Evolutionary conservation across 1,139 yeast genomes (phyloP).

Genomic region (Blastobotrys buckinghamii): DNA sequence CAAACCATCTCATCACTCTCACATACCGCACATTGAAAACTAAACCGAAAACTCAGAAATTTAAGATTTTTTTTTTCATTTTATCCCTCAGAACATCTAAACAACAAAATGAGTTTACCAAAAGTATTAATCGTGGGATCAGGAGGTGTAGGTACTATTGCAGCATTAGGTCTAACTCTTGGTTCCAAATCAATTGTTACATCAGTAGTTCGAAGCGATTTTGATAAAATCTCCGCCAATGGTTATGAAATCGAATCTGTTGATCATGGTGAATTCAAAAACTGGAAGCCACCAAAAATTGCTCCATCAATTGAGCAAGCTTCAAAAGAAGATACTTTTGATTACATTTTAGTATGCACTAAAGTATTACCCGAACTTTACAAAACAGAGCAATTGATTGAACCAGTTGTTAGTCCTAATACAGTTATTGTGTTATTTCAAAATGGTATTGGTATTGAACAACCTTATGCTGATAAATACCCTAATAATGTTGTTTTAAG

Average conservation of each 20-base stretch:
- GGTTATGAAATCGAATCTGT: slow-evolving; percentile 60
- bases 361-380: slow-evolving; percentile 69
- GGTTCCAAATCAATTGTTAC: slow-evolving; percentile 50
- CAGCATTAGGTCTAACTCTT: slow-evolving; percentile 52
- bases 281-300: slow-evolving; percentile 46
- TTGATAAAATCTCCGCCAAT: slow-evolving; percentile 42
- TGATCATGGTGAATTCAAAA: slow-evolving; percentile 50
- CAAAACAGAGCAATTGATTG: slow-evolving; percentile 52
- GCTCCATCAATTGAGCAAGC: slow-evolving; percentile 37
- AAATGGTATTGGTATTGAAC: slow-evolving; percentile 72
- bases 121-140: slow-evolving; percentile 52
- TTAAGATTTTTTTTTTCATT: no score
- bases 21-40: no score
- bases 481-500: slow-evolving; percentile 57
- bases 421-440: slow-evolving; percentile 61
- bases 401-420: slow-evolving; percentile 46
- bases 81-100: background rate
- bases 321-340: slow-evolving; percentile 42
- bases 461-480: slow-evolving; percentile 48
- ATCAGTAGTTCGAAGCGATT: slow-evolving; percentile 59
- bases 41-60: no score
- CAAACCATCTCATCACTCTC: no score
- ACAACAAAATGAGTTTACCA: background rate
- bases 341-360: slow-evolving; percentile 61
- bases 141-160: slow-evolving; percentile 72